A percentile compares a stretch with the other conserved stretches of the same genome.
phyloP scores from a whole-genome alignment of 306 rosid genomes.

The Cajanus cajan region DNA sequence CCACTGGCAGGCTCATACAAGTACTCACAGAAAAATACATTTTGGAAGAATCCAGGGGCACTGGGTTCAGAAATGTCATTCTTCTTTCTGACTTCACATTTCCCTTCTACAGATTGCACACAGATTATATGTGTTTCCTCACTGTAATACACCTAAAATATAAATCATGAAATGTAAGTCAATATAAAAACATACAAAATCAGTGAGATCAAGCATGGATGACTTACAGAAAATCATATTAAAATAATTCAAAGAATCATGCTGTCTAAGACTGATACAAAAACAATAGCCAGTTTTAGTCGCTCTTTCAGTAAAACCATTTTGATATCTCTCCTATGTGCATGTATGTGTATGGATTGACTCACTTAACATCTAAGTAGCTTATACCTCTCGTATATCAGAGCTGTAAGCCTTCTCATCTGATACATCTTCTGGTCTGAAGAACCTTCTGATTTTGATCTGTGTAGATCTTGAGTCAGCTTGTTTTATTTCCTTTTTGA shows the following conservation, averaged over 20 bases:
- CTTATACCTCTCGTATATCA: conserved; percentile 51
- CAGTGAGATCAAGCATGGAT: neutral
- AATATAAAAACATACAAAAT: neutral
- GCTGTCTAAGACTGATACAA: neutral
- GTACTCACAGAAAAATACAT: conserved; percentile 48
- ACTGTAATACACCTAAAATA: conserved; percentile 50
- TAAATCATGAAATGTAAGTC: conserved; percentile 22
- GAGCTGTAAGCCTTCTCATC: conserved; percentile 62
- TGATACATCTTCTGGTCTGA: conserved; percentile 89
- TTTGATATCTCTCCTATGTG: neutral
- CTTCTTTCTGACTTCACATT: conserved; percentile 51
- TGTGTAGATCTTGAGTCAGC: conserved; percentile 48
- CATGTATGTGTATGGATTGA: neutral
- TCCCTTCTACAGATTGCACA: conserved; percentile 50
- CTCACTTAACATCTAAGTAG: neutral
- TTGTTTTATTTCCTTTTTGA: conserved; percentile 49
- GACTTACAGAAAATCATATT: neutral
- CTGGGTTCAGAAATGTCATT: conserved; percentile 35
- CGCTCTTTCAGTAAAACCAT: neutral
- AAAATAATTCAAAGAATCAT: neutral
- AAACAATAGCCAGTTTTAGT: neutral
- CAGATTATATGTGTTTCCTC: conserved; percentile 40
- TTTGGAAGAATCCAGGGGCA: conserved; percentile 38
- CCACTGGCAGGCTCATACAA: conserved; percentile 52
- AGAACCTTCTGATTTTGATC: conserved; percentile 81